These are phyloP conservation scores for Syncephalis plumigaleata DNA, from an alignment of 371 early-diverging fungal species.

Conservation along the genomic window DNA sequence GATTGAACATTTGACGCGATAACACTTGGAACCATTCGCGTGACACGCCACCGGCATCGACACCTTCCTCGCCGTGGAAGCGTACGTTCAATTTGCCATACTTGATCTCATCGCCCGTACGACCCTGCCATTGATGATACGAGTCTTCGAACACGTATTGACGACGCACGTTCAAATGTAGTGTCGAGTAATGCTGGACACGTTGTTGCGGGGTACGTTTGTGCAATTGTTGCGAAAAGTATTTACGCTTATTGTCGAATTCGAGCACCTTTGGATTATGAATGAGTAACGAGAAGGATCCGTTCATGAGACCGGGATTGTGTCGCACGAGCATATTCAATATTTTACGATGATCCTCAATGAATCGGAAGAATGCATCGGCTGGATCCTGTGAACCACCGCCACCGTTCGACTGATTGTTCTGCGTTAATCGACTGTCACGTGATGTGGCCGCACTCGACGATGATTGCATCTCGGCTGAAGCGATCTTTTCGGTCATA, in stretches of 20 bases:
- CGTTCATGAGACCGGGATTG: constrained; percentile 88
- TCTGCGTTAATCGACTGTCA: neutral
- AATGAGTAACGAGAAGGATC: constrained; percentile 90
- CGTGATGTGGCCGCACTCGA: neutral
- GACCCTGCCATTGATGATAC: constrained; percentile 82
- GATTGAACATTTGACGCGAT: constrained; percentile 96
- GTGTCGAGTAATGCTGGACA: constrained; percentile 34
- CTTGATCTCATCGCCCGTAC: constrained; percentile 82
- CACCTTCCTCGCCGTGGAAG: constrained; percentile 95
- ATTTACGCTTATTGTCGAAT: constrained; percentile 97
- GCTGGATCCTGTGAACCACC: constrained; percentile 18
- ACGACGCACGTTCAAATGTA: constrained; percentile 85
- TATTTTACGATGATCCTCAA: constrained; percentile 88
- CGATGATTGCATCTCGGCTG: constrained; percentile 9
- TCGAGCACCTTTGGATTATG: constrained; percentile 94
- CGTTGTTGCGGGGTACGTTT: constrained; percentile 41
- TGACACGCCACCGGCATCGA: constrained; percentile 97
- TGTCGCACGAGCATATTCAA: constrained; percentile 93
- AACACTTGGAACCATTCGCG: constrained; percentile 98
- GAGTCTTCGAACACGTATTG: constrained; percentile 94
- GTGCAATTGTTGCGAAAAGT: constrained; percentile 87
- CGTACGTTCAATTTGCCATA: constrained; percentile 85
- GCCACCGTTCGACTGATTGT: constrained; percentile 5
- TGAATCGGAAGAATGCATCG: constrained; percentile 69
- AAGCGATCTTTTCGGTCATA: constrained; percentile 8